These are phyloP conservation scores for Blastocystis sp. DNA, from an alignment of 352 stramenopile species.

Conservation along the genomic window DNA sequence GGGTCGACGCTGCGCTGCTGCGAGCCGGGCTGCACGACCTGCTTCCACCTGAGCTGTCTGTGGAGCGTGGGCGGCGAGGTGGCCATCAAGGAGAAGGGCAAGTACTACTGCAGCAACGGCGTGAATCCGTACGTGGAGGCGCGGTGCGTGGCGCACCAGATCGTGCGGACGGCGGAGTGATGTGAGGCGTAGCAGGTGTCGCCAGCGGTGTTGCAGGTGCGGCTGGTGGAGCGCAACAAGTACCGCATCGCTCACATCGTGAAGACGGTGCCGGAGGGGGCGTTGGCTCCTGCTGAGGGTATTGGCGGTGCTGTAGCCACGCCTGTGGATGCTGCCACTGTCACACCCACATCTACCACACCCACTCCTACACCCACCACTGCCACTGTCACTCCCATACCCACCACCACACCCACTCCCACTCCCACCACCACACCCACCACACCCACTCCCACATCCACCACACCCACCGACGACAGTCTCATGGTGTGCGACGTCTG, in stretches of 20 bases:
- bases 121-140: not conserved
- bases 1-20: conserved; percentile 10
- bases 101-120: conserved; percentile 4
- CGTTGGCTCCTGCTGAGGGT: not conserved
- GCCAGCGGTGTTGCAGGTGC: conserved; percentile 1
- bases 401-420: not conserved
- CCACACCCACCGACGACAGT: not conserved
- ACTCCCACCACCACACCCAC: not conserved
- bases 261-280: not conserved
- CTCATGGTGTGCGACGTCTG: not conserved
- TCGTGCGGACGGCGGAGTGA: not conserved
- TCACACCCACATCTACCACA: not conserved
- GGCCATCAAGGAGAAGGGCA: not conserved
- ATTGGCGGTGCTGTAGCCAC: not conserved
- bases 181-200: not conserved
- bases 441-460: not conserved
- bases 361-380: not conserved
- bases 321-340: not conserved
- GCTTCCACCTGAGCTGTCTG: conserved; percentile 27
- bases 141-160: conserved; percentile 30
- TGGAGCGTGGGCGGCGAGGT: conserved; percentile 59
- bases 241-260: conserved; percentile 44
- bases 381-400: not conserved
- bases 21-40: not conserved
- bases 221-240: conserved; percentile 37